Percentiles rank a stretch among this genome's conserved stretches.
These are phyloP conservation scores for Phialemoniopsis sp. DNA, from an alignment of 2,329 filamentous ascomycete species.

Conservation along the genomic window DNA sequence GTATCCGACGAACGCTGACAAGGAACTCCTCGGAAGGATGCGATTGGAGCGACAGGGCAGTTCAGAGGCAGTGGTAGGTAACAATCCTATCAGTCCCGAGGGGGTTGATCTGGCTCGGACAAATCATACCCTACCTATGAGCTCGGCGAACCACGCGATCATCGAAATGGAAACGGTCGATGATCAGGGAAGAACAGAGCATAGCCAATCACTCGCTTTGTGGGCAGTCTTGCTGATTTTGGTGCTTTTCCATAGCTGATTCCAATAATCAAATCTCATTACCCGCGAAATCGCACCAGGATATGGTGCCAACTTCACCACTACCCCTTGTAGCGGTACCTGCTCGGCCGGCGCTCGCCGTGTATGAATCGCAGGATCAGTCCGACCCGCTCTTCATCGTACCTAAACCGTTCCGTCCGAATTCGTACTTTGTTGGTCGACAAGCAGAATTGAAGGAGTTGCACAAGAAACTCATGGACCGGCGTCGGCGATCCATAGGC, in stretches of 20 bases:
- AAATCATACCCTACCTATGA: too few relatives aligned
- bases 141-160: not conserved
- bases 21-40: too few relatives aligned
- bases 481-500: conserved; percentile 48
- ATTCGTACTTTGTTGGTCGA: conserved; percentile 60
- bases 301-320: conserved; percentile 3
- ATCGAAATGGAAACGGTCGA: conserved; percentile 3
- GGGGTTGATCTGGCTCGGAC: too few relatives aligned
- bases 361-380: conserved; percentile 1
- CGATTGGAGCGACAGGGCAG: too few relatives aligned
- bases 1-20: too few relatives aligned
- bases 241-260: too few relatives aligned
- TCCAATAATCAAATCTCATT: too few relatives aligned
- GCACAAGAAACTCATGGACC: conserved; percentile 55
- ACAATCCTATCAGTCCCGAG: too few relatives aligned
- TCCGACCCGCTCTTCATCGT: conserved; percentile 29
- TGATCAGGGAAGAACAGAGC: not conserved
- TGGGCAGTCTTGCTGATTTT: too few relatives aligned
- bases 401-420: conserved; percentile 57
- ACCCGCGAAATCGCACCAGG: not conserved
- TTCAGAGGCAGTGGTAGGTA: too few relatives aligned
- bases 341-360: not conserved
- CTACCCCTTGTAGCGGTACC: conserved; percentile 8
- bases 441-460: conserved; percentile 51
- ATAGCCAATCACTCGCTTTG: too few relatives aligned